Conservation (phyloP, 2,329 filamentous ascomycete species). For the Microthyrium microscopicum region DNA sequence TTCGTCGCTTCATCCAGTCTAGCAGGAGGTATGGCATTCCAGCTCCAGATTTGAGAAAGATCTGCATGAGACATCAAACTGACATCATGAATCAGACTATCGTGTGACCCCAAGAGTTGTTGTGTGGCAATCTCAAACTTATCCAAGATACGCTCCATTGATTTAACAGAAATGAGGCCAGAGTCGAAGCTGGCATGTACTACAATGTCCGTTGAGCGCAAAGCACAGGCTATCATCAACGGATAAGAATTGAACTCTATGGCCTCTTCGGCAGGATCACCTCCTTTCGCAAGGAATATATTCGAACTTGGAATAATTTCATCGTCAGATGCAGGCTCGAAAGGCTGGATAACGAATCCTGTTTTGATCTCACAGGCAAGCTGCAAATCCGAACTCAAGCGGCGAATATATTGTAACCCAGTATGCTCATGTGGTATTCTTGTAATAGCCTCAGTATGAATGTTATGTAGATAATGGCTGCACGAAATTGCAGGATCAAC, state of each 20-base stretch:
- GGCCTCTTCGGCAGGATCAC: conserved; percentile 41
- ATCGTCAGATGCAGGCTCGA: conserved; percentile 13
- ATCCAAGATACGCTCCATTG: conserved; percentile 36
- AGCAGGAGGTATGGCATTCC: conserved; percentile 19
- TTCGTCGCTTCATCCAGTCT: conserved; percentile 13
- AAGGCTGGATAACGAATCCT: conserved; percentile 23
- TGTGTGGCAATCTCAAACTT: conserved; percentile 36
- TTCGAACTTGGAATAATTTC: background rate
- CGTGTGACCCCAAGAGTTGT: conserved; percentile 32
- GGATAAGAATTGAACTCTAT: conserved; percentile 41
- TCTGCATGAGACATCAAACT: conserved; percentile 22
- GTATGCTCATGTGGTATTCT: conserved; percentile 50
- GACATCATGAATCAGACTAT: conserved; percentile 23
- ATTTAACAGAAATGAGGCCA: conserved; percentile 33
- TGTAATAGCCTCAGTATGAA: conserved; percentile 39
- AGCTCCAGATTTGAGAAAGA: conserved; percentile 26
- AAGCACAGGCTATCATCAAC: conserved; percentile 48
- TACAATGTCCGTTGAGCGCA: conserved; percentile 38
- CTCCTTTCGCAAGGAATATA: conserved; percentile 17
- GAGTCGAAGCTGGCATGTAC: conserved; percentile 51
- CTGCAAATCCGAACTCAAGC: conserved; percentile 18
- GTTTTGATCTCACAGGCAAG: conserved; percentile 18
- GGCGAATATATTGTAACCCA: conserved; percentile 43
- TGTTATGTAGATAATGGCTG: conserved; percentile 34
- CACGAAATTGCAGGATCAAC: conserved; percentile 28